A percentile compares a stretch with the other conserved stretches of the same genome.
Evolutionary conservation across 306 rosid genomes (phyloP).

Genomic region (Benincasa hispida): DNA sequence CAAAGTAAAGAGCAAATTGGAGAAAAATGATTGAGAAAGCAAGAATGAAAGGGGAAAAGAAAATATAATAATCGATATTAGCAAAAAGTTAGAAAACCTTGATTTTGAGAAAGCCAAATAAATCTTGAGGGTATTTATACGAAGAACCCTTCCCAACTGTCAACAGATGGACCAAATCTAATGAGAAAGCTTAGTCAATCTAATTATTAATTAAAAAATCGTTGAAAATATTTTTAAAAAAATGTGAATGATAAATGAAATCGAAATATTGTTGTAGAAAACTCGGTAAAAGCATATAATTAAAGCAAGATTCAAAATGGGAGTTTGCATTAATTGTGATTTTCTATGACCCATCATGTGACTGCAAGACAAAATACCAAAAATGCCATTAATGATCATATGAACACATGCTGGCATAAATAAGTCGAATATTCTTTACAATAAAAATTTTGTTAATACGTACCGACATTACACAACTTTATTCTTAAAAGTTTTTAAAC

Average conservation of each 20-base stretch:
- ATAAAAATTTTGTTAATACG: neutral
- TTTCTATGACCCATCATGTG: neutral
- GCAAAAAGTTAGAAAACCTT: too few relatives aligned
- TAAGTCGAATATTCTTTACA: neutral
- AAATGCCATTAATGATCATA: neutral
- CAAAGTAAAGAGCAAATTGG: too few relatives aligned
- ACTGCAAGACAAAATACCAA: neutral
- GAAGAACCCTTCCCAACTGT: neutral
- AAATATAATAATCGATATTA: too few relatives aligned
- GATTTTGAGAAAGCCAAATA: neutral
- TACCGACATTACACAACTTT: too few relatives aligned
- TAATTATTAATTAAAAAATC: neutral
- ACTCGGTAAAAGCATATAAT: neutral
- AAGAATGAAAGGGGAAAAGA: too few relatives aligned
- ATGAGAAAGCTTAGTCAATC: neutral
- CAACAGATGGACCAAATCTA: neutral
- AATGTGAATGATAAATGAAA: neutral
- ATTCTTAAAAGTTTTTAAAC: too few relatives aligned
- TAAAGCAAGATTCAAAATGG: neutral
- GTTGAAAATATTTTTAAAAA: neutral
- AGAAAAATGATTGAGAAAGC: too few relatives aligned
- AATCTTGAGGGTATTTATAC: neutral
- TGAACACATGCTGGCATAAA: neutral
- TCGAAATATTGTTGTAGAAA: neutral
- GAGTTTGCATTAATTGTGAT: slow-evolving; percentile 4